These are phyloP conservation scores for Patellifolia procumbens DNA, from an alignment of 179 eudicot genomes.

Conservation along the genomic window DNA sequence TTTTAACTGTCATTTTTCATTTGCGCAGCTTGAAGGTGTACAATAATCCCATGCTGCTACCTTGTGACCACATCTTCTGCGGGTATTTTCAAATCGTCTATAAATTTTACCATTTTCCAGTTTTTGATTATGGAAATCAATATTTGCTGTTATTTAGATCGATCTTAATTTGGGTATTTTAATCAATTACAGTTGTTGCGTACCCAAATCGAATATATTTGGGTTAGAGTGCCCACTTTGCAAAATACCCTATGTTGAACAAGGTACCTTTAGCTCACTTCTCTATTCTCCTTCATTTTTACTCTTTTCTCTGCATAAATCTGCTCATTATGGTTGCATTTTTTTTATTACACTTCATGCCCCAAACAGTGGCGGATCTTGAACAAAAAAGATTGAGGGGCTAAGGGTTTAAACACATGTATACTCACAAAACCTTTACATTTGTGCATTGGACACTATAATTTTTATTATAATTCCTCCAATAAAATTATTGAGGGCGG, in stretches of 20 bases:
- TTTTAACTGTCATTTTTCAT: background rate
- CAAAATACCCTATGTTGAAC: conserved; percentile 39
- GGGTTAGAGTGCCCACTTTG: conserved; percentile 68
- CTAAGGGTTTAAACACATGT: too few relatives aligned
- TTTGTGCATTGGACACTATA: too few relatives aligned
- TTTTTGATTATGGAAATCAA: background rate
- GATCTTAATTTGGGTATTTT: background rate
- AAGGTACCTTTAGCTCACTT: conserved; percentile 41
- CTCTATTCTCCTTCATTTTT: background rate
- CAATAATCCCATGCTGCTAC: conserved; percentile 59
- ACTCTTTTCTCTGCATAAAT: too few relatives aligned
- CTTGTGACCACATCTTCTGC: conserved; percentile 87
- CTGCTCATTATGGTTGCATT: background rate
- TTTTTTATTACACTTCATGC: too few relatives aligned
- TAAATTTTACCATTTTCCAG: background rate
- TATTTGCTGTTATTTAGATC: background rate
- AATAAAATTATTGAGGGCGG: too few relatives aligned
- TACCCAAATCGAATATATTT: conserved; percentile 40
- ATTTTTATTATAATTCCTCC: too few relatives aligned
- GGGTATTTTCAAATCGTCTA: too few relatives aligned
- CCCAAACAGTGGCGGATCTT: too few relatives aligned
- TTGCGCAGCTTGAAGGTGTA: conserved; percentile 59
- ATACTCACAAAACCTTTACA: too few relatives aligned
- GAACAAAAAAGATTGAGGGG: too few relatives aligned
- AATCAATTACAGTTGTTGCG: conserved; percentile 49